Base-by-base conservation (phyloP, 2,329 filamentous ascomycete genomes). In the Aureobasidium vineae region DNA sequence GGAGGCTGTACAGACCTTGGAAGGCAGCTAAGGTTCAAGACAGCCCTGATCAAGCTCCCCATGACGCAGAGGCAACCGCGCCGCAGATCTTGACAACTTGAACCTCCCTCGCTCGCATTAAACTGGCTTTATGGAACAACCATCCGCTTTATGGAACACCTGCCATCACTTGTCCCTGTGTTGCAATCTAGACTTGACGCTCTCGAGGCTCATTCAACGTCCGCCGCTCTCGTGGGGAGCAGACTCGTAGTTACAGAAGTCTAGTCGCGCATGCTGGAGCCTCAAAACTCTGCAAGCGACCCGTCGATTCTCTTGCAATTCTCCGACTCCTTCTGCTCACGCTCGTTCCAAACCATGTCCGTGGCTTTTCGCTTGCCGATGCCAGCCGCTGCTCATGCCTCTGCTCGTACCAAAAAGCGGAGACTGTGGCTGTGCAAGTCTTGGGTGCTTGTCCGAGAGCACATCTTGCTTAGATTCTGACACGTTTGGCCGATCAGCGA, bases 391-490 rank as follows among this genome's bases (percentile, higher is more conserved):
- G 59, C 11, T 61, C 26, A 19, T 49, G 28, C 49, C 52, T 54
- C 19, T 54, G 50, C 50, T 54, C 21, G 47, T 33, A 31, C 10
- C 23, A 45, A 54, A 63, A 54, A 64, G 49, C 61, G 61, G 49
- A 64, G 61, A 63, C n/a, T 53, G 61, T 64, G 61, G 61, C 61
- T 64, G 61, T 64, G 61, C 38, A 54, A 53, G 21, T 54, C 26
- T 45, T 54, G 23, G 49, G 49, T 43, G 47, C 36, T 43, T 21
- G 26, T 45, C 28, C 21, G 23, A 49, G 38, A 19, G 23, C 26
- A 21, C 36, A 21, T 61, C 43, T 36, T 23, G 28, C 13, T 41
- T 33, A 52, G 59, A 63, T 63, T 63, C 33, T 52, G 21, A 38
- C 52, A 45, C 49, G 16, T 64, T 64, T 53, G 36, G 23, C 11